These are phyloP conservation scores for Lipomyces spencermartinsiae DNA, from an alignment of 805 yeast species.

Conservation along the genomic window DNA sequence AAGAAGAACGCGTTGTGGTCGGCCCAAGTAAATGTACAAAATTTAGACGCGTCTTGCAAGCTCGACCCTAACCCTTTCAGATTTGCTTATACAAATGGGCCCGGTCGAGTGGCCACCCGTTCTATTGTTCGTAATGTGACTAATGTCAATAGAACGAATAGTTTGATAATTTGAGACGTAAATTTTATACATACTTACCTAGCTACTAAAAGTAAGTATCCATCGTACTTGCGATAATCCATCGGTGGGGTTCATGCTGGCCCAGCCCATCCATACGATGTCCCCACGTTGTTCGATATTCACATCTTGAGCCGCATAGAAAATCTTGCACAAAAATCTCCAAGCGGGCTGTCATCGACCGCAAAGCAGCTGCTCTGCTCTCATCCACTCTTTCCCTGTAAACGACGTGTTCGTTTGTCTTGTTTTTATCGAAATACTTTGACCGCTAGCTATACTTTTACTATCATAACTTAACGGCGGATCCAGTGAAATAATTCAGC, in stretches of 20 bases:
- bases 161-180: too few species aligned
- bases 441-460: not conserved
- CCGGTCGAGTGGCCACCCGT: not conserved
- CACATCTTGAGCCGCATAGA: too few species aligned
- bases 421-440: not conserved
- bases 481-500: constrained; percentile 1
- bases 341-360: too few species aligned
- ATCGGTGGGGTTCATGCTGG: not conserved
- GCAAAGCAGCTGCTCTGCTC: too few species aligned
- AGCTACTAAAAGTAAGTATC: not conserved
- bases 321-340: too few species aligned
- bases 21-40: not conserved
- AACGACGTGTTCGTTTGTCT: too few species aligned
- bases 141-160: too few species aligned
- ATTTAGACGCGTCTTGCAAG: not conserved
- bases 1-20: not conserved
- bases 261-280: not conserved
- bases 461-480: not conserved
- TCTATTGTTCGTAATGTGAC: too few species aligned
- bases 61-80: not conserved
- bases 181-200: not conserved
- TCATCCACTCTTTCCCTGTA: too few species aligned
- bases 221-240: not conserved
- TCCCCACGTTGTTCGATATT: not conserved
- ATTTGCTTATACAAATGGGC: too few species aligned